Conservation (phyloP, 2,329 filamentous ascomycete species). For the Aspergillus japonicus region DNA sequence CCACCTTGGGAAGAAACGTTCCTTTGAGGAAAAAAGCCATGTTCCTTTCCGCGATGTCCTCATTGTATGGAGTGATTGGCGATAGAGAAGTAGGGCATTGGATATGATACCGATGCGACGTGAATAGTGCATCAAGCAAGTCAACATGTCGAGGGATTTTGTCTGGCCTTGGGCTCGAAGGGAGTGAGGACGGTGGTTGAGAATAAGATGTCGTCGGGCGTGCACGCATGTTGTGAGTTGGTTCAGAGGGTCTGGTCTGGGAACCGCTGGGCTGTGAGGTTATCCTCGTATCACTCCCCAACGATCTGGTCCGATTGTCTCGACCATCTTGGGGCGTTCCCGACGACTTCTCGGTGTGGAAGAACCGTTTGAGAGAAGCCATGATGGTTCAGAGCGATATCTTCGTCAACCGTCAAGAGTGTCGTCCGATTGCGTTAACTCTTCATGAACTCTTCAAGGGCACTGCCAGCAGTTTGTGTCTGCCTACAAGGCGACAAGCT, state of each 20-base stretch:
- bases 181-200: slow-evolving; percentile 25
- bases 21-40: slow-evolving; percentile 36
- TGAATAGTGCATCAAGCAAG: slow-evolving; percentile 40
- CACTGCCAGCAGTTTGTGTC: no score
- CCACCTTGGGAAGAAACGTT: slow-evolving; percentile 24
- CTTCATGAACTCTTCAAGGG: no score
- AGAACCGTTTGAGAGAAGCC: slow-evolving; percentile 37
- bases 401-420: not conserved
- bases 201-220: slow-evolving; percentile 29
- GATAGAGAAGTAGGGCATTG: slow-evolving; percentile 26
- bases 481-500: no score
- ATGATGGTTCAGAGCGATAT: slow-evolving; percentile 18
- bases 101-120: slow-evolving; percentile 32
- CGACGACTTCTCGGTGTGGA: slow-evolving; percentile 27
- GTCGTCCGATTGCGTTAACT: not conserved
- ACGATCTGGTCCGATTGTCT: slow-evolving; percentile 4
- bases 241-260: slow-evolving; percentile 38
- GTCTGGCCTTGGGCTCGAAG: slow-evolving; percentile 20
- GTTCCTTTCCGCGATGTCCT: slow-evolving; percentile 46
- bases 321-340: slow-evolving; percentile 15
- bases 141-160: slow-evolving; percentile 40
- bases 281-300: slow-evolving; percentile 11
- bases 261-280: slow-evolving; percentile 24
- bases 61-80: slow-evolving; percentile 40
- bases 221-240: slow-evolving; percentile 36